These are phyloP conservation scores for Podila verticillata DNA, from an alignment of 192 early-diverging fungal species.

Conservation along the genomic window DNA sequence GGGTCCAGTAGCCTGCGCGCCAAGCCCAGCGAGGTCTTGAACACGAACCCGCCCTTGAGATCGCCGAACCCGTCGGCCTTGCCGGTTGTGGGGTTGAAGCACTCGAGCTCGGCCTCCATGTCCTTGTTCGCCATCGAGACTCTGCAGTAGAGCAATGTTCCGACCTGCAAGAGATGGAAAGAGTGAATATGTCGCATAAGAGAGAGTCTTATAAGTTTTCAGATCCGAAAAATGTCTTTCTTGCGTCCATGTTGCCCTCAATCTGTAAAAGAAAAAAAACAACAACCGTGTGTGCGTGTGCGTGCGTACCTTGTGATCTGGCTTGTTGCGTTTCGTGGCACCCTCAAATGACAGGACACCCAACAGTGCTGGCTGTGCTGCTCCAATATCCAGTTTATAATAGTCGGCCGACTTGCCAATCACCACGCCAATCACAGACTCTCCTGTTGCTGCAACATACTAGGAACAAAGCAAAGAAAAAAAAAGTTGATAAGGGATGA, in stretches of 20 bases:
- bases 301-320: conserved; percentile 73
- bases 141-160: conserved; percentile 84
- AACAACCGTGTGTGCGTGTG: too few species aligned
- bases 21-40: conserved; percentile 85
- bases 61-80: conserved; percentile 93
- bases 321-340: conserved; percentile 90
- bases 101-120: conserved; percentile 98
- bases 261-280: too few species aligned
- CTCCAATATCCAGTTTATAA: conserved; percentile 95
- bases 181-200: background rate
- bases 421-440: conserved; percentile 90
- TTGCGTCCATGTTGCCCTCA: background rate
- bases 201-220: too few species aligned
- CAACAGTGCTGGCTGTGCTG: conserved; percentile 84
- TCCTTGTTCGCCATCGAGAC: conserved; percentile 90
- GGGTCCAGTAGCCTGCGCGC: conserved; percentile 75
- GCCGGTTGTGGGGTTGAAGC: conserved; percentile 81
- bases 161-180: conserved; percentile 54
- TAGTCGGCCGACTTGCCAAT: conserved; percentile 72
- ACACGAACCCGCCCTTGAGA: conserved; percentile 80
- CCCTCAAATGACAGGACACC: conserved; percentile 91
- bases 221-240: too few species aligned
- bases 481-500: background rate
- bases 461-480: conserved; percentile 32
- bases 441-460: conserved; percentile 89